These are phyloP conservation scores for Ceratobasidium sp. DNA, from an alignment of 1,284 basidiomycete species.

Conservation along the genomic window DNA sequence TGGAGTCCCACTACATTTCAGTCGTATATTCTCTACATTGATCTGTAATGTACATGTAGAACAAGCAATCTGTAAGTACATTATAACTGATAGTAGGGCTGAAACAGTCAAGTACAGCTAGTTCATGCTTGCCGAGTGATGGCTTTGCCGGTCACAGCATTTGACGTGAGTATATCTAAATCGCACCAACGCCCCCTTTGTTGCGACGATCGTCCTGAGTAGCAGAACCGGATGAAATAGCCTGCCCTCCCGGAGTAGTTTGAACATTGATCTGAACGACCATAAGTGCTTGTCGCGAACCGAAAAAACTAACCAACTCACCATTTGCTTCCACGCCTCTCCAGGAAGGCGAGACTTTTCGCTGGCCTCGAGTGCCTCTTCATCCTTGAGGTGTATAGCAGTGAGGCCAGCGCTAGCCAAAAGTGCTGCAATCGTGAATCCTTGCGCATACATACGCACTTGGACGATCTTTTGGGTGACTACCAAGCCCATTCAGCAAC, in stretches of 20 bases:
- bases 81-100: too few species aligned
- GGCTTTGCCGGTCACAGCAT: too few species aligned
- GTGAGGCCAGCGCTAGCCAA: constrained; percentile 24
- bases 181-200: too few species aligned
- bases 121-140: too few species aligned
- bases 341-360: constrained; percentile 48
- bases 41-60: too few species aligned
- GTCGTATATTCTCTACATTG: too few species aligned
- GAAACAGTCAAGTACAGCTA: too few species aligned
- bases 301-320: background rate
- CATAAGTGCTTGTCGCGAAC: background rate
- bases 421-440: constrained; percentile 8
- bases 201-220: too few species aligned
- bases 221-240: too few species aligned
- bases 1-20: too few species aligned
- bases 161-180: too few species aligned
- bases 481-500: background rate
- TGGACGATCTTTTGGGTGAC: constrained; percentile 30
- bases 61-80: too few species aligned
- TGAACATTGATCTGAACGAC: background rate
- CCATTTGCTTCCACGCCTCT: constrained; percentile 29
- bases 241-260: background rate
- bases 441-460: constrained; percentile 34
- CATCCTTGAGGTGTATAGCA: constrained; percentile 43
- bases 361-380: constrained; percentile 63